Percentiles rank a stretch among this genome's conserved stretches.
phyloP scores from a whole-genome alignment of 2,329 filamentous ascomycete genomes.

The Alternaria metachromatica region DNA sequence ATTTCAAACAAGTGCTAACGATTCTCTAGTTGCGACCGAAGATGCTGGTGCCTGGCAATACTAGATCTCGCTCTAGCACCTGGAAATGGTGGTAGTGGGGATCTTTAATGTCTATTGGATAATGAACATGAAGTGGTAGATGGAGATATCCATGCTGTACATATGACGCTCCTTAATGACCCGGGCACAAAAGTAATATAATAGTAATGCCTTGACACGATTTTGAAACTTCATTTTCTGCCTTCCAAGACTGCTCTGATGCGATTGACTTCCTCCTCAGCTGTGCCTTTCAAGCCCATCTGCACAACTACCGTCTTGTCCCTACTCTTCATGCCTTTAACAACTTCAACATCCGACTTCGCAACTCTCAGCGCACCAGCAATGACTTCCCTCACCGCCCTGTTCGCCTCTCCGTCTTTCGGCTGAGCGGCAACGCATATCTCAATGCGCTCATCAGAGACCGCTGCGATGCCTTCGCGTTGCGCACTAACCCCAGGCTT shows the following conservation, averaged over 20 bases:
- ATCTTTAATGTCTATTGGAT: not conserved
- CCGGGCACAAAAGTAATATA: slow-evolving; percentile 29
- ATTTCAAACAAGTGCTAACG: slow-evolving; percentile 11
- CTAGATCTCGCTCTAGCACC: slow-evolving; percentile 19
- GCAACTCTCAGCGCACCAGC: slow-evolving; percentile 67
- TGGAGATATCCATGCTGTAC: slow-evolving; percentile 11
- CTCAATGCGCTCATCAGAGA: slow-evolving; percentile 66
- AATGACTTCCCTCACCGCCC: slow-evolving; percentile 68
- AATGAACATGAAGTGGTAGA: not conserved
- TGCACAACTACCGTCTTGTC: slow-evolving; percentile 61
- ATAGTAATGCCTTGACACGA: slow-evolving; percentile 7
- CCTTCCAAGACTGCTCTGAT: slow-evolving; percentile 20
- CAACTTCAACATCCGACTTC: slow-evolving; percentile 68
- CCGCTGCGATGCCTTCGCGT: slow-evolving; percentile 65
- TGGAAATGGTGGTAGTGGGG: not conserved
- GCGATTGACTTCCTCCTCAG: slow-evolving; percentile 34
- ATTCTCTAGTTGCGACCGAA: slow-evolving; percentile 24
- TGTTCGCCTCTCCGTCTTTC: slow-evolving; percentile 72
- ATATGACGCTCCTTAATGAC: slow-evolving; percentile 17
- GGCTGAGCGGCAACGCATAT: slow-evolving; percentile 71
- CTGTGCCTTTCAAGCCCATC: slow-evolving; percentile 13
- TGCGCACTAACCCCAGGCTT: slow-evolving; percentile 69
- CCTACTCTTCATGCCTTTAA: slow-evolving; percentile 67
- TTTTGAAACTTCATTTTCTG: not conserved
- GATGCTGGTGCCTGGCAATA: slow-evolving; percentile 47